Base-by-base conservation (phyloP, 1,284 basidiomycete genomes). In the Exobasidium rhododendri region DNA sequence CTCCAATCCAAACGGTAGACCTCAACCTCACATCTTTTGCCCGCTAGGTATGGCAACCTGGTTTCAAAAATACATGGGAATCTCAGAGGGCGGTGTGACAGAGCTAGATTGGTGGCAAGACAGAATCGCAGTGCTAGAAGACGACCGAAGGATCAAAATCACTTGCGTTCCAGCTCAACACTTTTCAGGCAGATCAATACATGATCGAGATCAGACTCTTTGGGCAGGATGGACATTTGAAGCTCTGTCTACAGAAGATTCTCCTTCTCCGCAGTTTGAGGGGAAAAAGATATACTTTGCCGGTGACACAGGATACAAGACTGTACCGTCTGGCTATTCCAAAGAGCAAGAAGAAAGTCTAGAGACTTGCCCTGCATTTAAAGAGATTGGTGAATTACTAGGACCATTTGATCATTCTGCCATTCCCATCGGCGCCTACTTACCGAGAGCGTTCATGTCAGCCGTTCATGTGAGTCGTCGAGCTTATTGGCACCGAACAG, bases 31-130 rank as follows among this genome's bases (percentile, higher is more conserved):
- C 22, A 61, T 74, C n/a, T 63, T 72, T 49, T 71, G 68, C 32
- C 65, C 73, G 29, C 62, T 75, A 22, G 73, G 73, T 5, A 63
- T 60, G 30, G 68, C 67, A 44, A 7, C 17, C 0, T 75, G 68
- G 66, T 69, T 74, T 63, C 58, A 64, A 51, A 40, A 17, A 40
- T 50, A 50, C 47, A 64, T 68, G 28, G 64, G 64, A 2, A 35
- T 75, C 6, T 26, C 49, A 1, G 58, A 62, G 20, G 57, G 53
- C 14, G 61, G 70, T 20, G 56, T 74, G 7, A 71, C 70, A 32
- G 71, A 74, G 46, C 65, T 67, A 50, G 73, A 75, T 26, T 75
- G 73, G 73, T 75, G 73, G 73, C 56, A 74, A 14, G 4, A 28
- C 32, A 6, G 35, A 14, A 26, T 13, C 3, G 17, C 57, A 3